A percentile compares a stretch with the other conserved stretches of the same genome.
Conservation (phyloP, 306 rosid genomes). For the Oemleria cerasiformis region DNA sequence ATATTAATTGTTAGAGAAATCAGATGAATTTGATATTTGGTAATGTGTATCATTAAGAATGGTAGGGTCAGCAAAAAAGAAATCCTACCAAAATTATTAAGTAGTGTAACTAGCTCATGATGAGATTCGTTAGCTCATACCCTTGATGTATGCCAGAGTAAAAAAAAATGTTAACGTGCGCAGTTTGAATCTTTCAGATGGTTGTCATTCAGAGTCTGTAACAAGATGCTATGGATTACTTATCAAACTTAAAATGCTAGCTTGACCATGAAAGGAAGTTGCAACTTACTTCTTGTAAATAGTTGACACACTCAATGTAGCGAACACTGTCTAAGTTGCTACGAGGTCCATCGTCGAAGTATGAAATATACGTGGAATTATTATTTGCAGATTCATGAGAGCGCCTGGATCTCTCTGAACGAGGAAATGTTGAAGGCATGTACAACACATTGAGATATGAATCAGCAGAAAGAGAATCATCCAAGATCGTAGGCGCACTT, state of each 20-base stretch:
- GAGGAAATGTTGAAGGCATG: constrained; percentile 95
- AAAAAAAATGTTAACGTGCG: background rate
- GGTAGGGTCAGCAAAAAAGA: background rate
- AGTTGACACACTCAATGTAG: constrained; percentile 78
- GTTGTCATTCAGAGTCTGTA: background rate
- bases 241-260: constrained; percentile 24
- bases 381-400: constrained; percentile 56
- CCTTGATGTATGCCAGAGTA: background rate
- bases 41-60: background rate
- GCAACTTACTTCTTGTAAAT: constrained; percentile 78
- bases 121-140: background rate
- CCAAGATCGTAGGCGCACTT: constrained; percentile 97
- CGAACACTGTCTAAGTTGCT: constrained; percentile 84
- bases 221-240: background rate
- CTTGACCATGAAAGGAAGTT: constrained; percentile 6
- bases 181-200: background rate
- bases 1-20: too few relatives aligned
- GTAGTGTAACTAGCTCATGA: background rate
- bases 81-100: background rate
- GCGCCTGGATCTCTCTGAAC: constrained; percentile 87
- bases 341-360: constrained; percentile 89
- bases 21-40: background rate
- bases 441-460: constrained; percentile 91
- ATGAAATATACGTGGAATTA: constrained; percentile 53
- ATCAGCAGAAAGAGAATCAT: constrained; percentile 99